phyloP scores from a whole-genome alignment of 2,329 filamentous ascomycete species.

The Cladosporium sphaerospermum region DNA sequence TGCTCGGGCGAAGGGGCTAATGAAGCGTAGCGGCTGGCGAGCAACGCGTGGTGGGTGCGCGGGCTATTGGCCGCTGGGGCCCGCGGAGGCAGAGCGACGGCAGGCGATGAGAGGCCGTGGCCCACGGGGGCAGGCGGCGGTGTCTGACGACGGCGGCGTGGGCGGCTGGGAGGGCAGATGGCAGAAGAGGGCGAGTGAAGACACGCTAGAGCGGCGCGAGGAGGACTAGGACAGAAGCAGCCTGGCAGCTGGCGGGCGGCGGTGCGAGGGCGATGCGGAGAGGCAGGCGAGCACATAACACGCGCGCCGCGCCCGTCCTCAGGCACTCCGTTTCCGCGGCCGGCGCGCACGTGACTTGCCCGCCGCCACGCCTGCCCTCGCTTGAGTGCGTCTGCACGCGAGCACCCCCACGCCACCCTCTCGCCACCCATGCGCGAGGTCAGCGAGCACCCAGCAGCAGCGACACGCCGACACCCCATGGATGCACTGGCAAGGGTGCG shows the following conservation, averaged over 20 bases:
- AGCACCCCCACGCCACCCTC: too few relatives aligned
- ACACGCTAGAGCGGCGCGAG: constrained; percentile 2
- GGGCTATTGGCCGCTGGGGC: background rate
- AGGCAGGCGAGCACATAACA: background rate
- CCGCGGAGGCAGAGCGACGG: too few relatives aligned
- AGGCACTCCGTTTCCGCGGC: too few relatives aligned
- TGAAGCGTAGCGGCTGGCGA: background rate
- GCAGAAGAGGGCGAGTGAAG: background rate
- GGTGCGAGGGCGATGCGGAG: background rate
- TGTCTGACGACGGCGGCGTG: background rate
- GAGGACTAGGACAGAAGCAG: constrained; percentile 6
- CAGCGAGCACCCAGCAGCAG: too few relatives aligned
- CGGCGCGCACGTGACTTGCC: too few relatives aligned
- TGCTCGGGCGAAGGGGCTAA: background rate
- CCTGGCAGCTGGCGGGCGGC: background rate
- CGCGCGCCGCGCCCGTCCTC: too few relatives aligned
- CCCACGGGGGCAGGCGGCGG: background rate
- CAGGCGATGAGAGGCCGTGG: too few relatives aligned
- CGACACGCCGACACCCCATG: too few relatives aligned
- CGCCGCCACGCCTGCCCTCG: too few relatives aligned
- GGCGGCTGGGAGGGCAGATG: background rate
- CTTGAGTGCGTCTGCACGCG: too few relatives aligned
- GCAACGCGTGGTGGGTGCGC: background rate
- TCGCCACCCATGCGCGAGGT: too few relatives aligned
- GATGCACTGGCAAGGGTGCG: too few relatives aligned